Evolutionary conservation across 129 eudicot genomes (phyloP), one percentile per base, ranked within the genome.

Genomic region (Helichrysum umbraculigerum): DNA sequence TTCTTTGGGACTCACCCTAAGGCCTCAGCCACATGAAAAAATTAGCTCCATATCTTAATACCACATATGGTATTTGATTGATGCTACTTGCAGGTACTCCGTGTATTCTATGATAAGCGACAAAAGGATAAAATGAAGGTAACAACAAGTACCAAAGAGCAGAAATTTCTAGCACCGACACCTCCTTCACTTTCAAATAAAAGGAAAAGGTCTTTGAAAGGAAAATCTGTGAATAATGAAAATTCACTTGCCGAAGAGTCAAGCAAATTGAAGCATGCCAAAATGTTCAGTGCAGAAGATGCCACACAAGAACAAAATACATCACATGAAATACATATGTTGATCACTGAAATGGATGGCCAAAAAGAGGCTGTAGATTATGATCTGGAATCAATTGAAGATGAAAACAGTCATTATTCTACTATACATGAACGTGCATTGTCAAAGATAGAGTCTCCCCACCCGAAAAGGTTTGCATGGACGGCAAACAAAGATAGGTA

Each of bases 401-500:
- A 76, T 68, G 88, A 87, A 35, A 75, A 74, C 30, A 67, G 47
- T 63, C 39, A 80, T 80, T 72, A 14, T 70, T 70, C 81, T 22
- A 15, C 82, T 69, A 71, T 88, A 70, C 82, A 77, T 65, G 82
- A 84, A 51, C 6, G 86, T 85, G 85, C 88, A 37, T 65, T 81
- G 74, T 79, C 96, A 78, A 88, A 85, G 86, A 78, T 82, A 75
- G 87, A 76, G 41, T 69, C 78, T 57, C 60, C 84, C 79, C 85
- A 90, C 32, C 79, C 39, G 77, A 84, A 70, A 75, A 89, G 83
- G 91, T 90, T 88, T 83, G 63, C 80, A 29, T 93, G 98, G 98
- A 87, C 92, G 60, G 98, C 85, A 70, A 64, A 73, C 20, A 87
- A 88, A 66, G 98, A 93, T 54, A 90, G 92, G 98, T 93, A 84